These are phyloP conservation scores for Colletotrichum sp. DNA, from an alignment of 2,329 filamentous ascomycete genomes.

Conservation along the genomic window DNA sequence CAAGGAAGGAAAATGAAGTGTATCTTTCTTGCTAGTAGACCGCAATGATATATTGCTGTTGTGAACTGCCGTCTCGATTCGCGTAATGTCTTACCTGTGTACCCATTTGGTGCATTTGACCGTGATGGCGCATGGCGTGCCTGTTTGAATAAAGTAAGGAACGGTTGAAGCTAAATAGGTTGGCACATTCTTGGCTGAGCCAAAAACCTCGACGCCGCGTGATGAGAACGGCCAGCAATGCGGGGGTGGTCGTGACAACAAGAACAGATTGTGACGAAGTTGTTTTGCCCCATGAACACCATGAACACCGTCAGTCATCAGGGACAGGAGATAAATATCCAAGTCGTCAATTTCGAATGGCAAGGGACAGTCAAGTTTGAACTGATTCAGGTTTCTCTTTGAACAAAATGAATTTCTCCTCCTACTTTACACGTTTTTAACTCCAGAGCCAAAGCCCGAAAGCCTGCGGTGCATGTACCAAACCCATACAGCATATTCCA, in stretches of 20 bases:
- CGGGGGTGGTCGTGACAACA: background rate
- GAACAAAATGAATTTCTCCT: slow-evolving; percentile 20
- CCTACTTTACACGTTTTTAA: slow-evolving; percentile 21
- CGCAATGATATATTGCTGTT: background rate
- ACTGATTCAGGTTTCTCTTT: background rate
- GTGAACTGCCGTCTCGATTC: background rate
- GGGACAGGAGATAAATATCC: background rate
- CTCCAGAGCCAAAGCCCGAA: slow-evolving; percentile 19
- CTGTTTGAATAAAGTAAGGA: rapidly evolving
- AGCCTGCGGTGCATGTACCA: slow-evolving; percentile 14
- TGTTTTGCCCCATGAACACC: background rate
- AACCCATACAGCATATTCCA: background rate
- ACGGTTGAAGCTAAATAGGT: background rate
- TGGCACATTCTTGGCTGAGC: background rate
- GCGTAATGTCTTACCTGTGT: background rate
- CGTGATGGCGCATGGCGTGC: background rate
- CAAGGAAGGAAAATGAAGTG: background rate
- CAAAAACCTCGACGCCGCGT: background rate
- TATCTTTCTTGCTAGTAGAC: background rate
- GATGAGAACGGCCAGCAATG: background rate
- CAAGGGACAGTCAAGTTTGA: background rate
- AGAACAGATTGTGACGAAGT: background rate
- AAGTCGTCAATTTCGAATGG: background rate
- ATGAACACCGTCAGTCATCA: background rate
- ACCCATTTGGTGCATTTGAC: background rate